A percentile compares a stretch with the other conserved stretches of the same genome.
Conservation (phyloP, 2,329 filamentous ascomycete genomes). For the Akanthomyces uredinophilus region DNA sequence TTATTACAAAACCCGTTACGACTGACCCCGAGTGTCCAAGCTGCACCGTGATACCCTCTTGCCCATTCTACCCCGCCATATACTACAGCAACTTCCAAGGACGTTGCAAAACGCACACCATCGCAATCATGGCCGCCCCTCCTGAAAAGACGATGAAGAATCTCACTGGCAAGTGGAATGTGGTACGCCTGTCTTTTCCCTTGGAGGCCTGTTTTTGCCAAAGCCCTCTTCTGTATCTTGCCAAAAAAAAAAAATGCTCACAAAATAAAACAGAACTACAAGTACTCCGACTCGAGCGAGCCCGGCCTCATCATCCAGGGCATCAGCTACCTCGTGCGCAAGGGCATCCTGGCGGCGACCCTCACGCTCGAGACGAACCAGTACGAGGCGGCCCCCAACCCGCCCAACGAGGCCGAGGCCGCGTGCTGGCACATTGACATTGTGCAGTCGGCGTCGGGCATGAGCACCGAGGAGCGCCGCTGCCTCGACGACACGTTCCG, state of each 20-base stretch:
- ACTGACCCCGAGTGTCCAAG: too few relatives aligned
- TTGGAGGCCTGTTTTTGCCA: not conserved
- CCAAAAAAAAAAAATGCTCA: too few relatives aligned
- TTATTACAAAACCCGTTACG: too few relatives aligned
- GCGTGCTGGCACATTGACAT: constrained; percentile 60
- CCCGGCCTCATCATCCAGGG: constrained; percentile 67
- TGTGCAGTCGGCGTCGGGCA: constrained; percentile 66
- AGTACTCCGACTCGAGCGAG: constrained; percentile 64
- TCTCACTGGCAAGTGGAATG: constrained; percentile 63
- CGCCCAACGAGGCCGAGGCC: constrained; percentile 32
- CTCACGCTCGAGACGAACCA: constrained; percentile 61
- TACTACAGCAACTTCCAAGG: not conserved
- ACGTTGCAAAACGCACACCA: not conserved
- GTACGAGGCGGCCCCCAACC: constrained; percentile 40
- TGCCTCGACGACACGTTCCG: constrained; percentile 49
- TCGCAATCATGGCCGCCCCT: constrained; percentile 63
- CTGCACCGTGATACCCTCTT: not conserved
- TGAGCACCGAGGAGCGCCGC: constrained; percentile 57
- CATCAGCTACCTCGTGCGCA: constrained; percentile 67
- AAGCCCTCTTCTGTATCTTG: not conserved
- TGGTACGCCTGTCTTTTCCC: constrained; percentile 47
- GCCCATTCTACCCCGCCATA: not conserved
- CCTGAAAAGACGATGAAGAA: constrained; percentile 59
- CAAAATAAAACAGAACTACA: constrained; percentile 58
- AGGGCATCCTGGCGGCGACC: constrained; percentile 63